Percentiles rank a stretch among this genome's conserved stretches.
These are phyloP conservation scores for Hibiscus trionum DNA, from an alignment of 345 rosid species.

Conservation along the genomic window DNA sequence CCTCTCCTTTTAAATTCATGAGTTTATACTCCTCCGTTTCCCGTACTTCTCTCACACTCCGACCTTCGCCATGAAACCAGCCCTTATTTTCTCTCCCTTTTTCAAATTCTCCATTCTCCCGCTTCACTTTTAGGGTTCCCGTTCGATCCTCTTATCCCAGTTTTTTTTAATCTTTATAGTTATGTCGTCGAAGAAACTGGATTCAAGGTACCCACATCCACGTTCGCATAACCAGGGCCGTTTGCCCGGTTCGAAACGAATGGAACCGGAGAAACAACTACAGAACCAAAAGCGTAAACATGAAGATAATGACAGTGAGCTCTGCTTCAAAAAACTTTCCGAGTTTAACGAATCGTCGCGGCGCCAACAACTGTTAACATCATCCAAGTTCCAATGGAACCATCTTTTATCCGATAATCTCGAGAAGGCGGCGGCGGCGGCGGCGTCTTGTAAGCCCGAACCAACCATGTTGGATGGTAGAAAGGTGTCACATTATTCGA, in stretches of 20 bases:
- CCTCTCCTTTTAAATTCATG: background rate
- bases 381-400: conserved; percentile 33
- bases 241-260: background rate
- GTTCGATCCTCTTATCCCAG: too few species aligned
- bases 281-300: background rate
- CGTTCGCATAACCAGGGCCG: background rate
- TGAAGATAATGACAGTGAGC: conserved; percentile 4
- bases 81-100: background rate
- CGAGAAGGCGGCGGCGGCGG: background rate
- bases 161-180: background rate
- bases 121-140: background rate
- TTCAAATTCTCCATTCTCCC: background rate
- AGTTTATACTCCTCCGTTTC: background rate
- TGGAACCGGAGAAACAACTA: background rate
- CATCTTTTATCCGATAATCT: conserved; percentile 16
- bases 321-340: conserved; percentile 9
- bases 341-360: conserved; percentile 17
- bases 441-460: background rate
- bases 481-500: background rate
- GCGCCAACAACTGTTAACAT: conserved; percentile 11
- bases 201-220: background rate
- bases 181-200: background rate
- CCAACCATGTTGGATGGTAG: background rate
- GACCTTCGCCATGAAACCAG: background rate
- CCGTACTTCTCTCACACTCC: background rate